Evolutionary conservation across 768 basidiomycete species (phyloP).

Genomic region (Tephrocybe sp.): DNA sequence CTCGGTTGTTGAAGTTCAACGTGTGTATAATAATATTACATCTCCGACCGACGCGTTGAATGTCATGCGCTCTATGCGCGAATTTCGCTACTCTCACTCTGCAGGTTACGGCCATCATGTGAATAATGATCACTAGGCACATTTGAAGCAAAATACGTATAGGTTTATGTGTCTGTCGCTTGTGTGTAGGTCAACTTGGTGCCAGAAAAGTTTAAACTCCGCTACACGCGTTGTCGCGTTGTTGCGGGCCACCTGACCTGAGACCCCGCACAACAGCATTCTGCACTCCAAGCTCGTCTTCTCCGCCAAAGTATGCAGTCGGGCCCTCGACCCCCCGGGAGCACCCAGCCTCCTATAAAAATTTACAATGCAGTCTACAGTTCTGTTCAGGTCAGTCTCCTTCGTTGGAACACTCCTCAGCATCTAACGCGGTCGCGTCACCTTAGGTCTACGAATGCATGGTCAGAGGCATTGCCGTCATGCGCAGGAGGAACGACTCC

Average conservation of each 20-base stretch:
- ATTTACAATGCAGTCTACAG: conserved; percentile 95
- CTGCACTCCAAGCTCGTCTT: conserved; percentile 27
- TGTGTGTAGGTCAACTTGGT: no score
- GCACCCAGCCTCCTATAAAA: conserved; percentile 62
- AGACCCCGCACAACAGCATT: conserved; percentile 18
- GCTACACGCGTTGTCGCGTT: conserved; percentile 42
- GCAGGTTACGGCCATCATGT: no score
- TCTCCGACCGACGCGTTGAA: conserved; percentile 20
- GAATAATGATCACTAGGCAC: no score
- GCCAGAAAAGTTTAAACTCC: conserved; percentile 29
- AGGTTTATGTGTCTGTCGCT: no score
- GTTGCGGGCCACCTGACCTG: conserved; percentile 32
- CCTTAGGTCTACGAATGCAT: conserved; percentile 93
- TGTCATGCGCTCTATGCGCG: no score
- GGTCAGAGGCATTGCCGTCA: conserved; percentile 97
- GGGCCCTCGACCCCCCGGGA: conserved; percentile 40
- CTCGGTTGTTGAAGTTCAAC: not conserved
- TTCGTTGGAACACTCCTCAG: conserved; percentile 22
- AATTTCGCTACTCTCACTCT: no score
- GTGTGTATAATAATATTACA: conserved; percentile 6
- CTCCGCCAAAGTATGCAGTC: conserved; percentile 45
- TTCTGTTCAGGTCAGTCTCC: conserved; percentile 67
- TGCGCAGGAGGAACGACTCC: conserved; percentile 93
- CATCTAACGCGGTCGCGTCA: conserved; percentile 37
- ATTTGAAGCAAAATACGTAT: no score